Conservation (phyloP, 306 rosid genomes). For the Begonia loranthoides region DNA sequence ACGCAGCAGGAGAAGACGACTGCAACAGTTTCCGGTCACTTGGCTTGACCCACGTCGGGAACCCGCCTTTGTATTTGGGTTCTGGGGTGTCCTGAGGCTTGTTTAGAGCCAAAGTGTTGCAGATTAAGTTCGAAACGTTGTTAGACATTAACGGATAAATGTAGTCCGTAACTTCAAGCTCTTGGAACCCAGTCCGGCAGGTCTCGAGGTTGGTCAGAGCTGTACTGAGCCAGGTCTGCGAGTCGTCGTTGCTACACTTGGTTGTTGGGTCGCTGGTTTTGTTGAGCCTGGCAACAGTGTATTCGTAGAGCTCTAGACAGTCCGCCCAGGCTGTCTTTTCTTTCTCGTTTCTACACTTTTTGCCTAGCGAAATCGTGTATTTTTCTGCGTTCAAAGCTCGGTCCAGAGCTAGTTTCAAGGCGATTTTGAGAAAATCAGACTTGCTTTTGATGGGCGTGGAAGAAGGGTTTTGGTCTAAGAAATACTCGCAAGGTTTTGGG, state of each 20-base stretch:
- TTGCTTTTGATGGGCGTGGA: slow-evolving; percentile 6
- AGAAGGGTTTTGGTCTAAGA: slow-evolving; percentile 1
- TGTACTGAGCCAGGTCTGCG: slow-evolving; percentile 46
- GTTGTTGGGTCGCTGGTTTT: slow-evolving; percentile 21
- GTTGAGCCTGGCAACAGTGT: slow-evolving; percentile 35
- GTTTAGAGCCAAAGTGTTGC: slow-evolving; percentile 11
- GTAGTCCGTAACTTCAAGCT: slow-evolving; percentile 29
- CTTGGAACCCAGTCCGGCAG: slow-evolving; percentile 32
- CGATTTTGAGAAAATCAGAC: slow-evolving; percentile 27
- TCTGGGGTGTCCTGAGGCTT: neutral
- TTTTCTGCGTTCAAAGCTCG: slow-evolving; percentile 21
- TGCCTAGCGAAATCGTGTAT: slow-evolving; percentile 25
- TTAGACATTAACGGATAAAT: slow-evolving; percentile 26
- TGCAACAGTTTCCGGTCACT: slow-evolving; percentile 61
- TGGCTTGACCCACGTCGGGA: slow-evolving; percentile 60
- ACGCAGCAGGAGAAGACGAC: slow-evolving; percentile 32
- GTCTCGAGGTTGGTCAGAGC: slow-evolving; percentile 42
- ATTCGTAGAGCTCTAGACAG: slow-evolving; percentile 32
- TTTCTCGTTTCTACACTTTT: slow-evolving; percentile 19
- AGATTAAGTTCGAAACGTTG: slow-evolving; percentile 33
- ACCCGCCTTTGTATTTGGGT: slow-evolving; percentile 22
- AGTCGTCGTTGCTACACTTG: slow-evolving; percentile 18
- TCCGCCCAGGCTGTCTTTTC: slow-evolving; percentile 42
- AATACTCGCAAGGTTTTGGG: slow-evolving; percentile 34
- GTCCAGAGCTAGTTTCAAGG: slow-evolving; percentile 18